A percentile compares a stretch with the other conserved stretches of the same genome.
Conservation (phyloP, 768 basidiomycete genomes). For the Tricholoma flavovirens region DNA sequence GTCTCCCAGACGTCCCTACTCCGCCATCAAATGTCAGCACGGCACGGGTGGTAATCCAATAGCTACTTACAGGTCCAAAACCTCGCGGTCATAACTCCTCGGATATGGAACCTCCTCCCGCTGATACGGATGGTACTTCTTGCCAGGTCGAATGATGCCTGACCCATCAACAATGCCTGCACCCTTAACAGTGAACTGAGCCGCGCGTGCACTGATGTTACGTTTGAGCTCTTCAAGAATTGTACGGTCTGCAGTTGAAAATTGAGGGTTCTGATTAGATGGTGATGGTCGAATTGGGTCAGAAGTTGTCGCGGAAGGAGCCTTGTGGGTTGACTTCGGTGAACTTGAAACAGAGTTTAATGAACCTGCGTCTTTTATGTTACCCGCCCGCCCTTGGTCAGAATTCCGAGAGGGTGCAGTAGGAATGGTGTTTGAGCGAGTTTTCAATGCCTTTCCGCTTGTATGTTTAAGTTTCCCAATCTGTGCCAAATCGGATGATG, state of each 20-base stretch:
- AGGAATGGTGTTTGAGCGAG: slow-evolving; percentile 16
- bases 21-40: slow-evolving; percentile 13
- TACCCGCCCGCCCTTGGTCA: not conserved
- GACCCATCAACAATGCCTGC: slow-evolving; percentile 25
- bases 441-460: slow-evolving; percentile 21
- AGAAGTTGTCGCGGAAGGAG: slow-evolving; percentile 7
- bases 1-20: slow-evolving; percentile 68
- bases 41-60: slow-evolving; percentile 2
- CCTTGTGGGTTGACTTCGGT: slow-evolving; percentile 7
- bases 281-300: slow-evolving; percentile 3
- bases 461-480: slow-evolving; percentile 30
- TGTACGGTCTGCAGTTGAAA: slow-evolving; percentile 58
- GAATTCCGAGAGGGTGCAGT: not conserved
- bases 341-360: slow-evolving; percentile 10
- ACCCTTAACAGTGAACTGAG: slow-evolving; percentile 52
- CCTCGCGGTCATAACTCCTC: slow-evolving; percentile 54
- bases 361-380: not conserved
- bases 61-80: slow-evolving; percentile 59
- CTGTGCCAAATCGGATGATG: slow-evolving; percentile 22
- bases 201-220: slow-evolving; percentile 45
- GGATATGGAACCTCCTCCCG: slow-evolving; percentile 60
- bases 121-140: slow-evolving; percentile 52
- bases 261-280: slow-evolving; percentile 27
- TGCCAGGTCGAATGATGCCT: slow-evolving; percentile 28
- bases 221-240: slow-evolving; percentile 53